A percentile compares a stretch with the other conserved stretches of the same genome.
phyloP scores from a whole-genome alignment of 73 alveolate species.

The Urostyla sp. region DNA sequence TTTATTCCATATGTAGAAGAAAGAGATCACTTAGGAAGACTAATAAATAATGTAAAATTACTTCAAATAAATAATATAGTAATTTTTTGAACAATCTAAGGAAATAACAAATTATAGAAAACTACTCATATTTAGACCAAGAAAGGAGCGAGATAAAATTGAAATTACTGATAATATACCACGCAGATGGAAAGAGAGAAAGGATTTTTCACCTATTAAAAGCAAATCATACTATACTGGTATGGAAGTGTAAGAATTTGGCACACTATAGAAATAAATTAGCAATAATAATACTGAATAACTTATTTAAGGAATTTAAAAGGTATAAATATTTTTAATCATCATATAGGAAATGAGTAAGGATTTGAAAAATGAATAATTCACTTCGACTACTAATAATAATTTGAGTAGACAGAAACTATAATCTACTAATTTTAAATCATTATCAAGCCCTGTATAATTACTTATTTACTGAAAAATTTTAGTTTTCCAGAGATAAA shows the following conservation, averaged over 20 bases:
- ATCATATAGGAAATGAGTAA: too few species aligned
- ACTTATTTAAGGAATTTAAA: too few species aligned
- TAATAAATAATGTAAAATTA: constrained; percentile 23
- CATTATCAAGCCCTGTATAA: too few species aligned
- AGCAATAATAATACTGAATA: too few species aligned
- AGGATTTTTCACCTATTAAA: constrained; percentile 10
- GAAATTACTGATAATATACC: constrained; percentile 40
- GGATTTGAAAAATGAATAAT: too few species aligned
- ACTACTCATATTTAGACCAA: constrained; percentile 25
- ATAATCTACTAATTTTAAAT: too few species aligned
- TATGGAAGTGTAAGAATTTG: neutral
- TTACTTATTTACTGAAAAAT: too few species aligned
- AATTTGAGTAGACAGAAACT: too few species aligned
- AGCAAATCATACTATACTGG: neutral
- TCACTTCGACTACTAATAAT: too few species aligned
- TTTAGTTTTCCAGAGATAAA: too few species aligned
- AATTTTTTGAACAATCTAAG: neutral
- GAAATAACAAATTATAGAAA: neutral
- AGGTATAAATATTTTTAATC: too few species aligned
- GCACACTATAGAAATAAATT: constrained; percentile 5
- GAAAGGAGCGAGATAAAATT: constrained; percentile 32
- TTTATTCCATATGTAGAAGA: constrained; percentile 35
- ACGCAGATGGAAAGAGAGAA: constrained; percentile 35
- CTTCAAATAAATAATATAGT: neutral
- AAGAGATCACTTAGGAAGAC: constrained; percentile 39